phyloP scores from a whole-genome alignment of 331 rosid genomes.

The Phaseolus coccineus region DNA sequence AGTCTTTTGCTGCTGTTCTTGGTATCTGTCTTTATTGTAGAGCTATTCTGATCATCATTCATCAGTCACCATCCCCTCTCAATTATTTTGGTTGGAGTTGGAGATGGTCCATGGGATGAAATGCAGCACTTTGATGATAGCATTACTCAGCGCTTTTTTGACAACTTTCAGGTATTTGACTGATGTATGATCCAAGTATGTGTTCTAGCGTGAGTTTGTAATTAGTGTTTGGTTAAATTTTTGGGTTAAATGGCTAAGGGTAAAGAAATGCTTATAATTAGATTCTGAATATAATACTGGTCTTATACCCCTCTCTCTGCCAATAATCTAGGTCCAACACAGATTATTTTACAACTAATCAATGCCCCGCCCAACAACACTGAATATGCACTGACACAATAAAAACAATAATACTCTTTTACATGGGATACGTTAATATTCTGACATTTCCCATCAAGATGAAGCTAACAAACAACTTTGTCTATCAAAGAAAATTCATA shows the following conservation, averaged over 20 bases:
- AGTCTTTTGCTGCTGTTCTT: conserved; percentile 19
- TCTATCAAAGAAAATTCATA: no score
- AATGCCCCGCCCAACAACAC: background rate
- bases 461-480: no score
- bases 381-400: no score
- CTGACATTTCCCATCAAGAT: no score
- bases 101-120: conserved; percentile 96
- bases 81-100: conserved; percentile 87
- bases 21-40: conserved; percentile 36
- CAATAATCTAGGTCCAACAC: conserved; percentile 4
- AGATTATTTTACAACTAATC: background rate
- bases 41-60: conserved; percentile 53
- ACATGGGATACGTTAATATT: no score
- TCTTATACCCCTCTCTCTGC: background rate
- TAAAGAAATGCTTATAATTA: background rate
- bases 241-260: background rate
- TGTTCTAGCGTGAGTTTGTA: background rate
- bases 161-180: conserved; percentile 83
- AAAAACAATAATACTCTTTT: no score
- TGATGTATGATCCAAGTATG: conserved; percentile 6
- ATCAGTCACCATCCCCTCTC: conserved; percentile 83
- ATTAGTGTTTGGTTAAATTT: background rate
- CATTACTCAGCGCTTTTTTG: conserved; percentile 79
- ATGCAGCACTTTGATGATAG: conserved; percentile 78
- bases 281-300: background rate